Base-by-base conservation (phyloP, 2,329 filamentous ascomycete genomes). In the Arthrobotrys megalospora region DNA sequence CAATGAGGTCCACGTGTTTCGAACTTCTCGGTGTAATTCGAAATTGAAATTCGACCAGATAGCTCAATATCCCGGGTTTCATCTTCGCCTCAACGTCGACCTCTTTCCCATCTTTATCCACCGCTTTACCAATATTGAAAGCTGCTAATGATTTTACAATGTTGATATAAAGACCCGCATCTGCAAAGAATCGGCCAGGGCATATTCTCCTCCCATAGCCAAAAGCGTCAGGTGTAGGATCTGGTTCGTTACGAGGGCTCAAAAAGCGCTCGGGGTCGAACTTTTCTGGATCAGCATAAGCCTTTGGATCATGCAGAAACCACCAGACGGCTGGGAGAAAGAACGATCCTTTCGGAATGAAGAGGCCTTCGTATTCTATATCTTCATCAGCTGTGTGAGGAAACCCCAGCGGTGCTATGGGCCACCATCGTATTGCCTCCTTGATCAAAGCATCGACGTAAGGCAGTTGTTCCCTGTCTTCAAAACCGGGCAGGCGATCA, bases 131-230 rank as follows among this genome's bases (percentile, higher is more conserved):
- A 71, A 90, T 87, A 68, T 85, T 84, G 80, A 90, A 90, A 0
- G 85, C 88, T 88, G 89, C 90, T 6, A 90, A 83, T 32, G 90
- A 81, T 12, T 89, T 84, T 7, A 88, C 87, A 52, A 90, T 85
- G 0, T 87, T 89, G 80, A 90, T 86, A 85, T 88, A 90, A 0
- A 88, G 88, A 5, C 88, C 88, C 81, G 89, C 88, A 82, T 90
- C 89, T 1, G 89, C 89, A 16, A 90, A 83, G 1, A 85, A 87
- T 81, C 88, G 85, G 0, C 88, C 88, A 52, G 85, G 86, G 81
- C 88, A 89, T 2, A 88, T 86, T 5, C 88, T 83, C 2, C 88
- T 85, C 6, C 88, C 88, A 86, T 87, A 89, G 28, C 88, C 88
- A 80, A 89, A 72, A 6, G 24, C 58, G 28, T 72, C 24, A 88